Base-by-base conservation (phyloP, 2,329 filamentous ascomycete species). In the Beauveria sp. region DNA sequence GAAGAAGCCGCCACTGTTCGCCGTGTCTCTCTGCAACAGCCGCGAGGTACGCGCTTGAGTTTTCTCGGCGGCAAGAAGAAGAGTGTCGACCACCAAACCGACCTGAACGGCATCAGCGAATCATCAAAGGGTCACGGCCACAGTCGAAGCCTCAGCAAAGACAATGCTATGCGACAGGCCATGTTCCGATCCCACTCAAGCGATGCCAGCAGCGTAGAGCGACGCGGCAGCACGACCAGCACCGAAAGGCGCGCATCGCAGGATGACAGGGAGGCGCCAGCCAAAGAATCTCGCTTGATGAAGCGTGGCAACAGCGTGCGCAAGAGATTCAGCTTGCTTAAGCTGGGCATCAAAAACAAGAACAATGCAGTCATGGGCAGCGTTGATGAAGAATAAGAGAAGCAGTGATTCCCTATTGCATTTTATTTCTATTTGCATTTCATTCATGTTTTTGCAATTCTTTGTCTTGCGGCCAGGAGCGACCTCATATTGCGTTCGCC, bases 301-400 rank as follows among this genome's bases (percentile, higher is more conserved):
- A 80, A 80, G 69, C 83, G 83, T 58, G 84, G 62, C 31, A 50
- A 83, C 42, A 88, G 86, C 62, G 83, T 96, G 66, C 86, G 88
- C 75, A 93, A 91, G 77, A 78, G 91, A 69, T 79, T 96, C 66
- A 95, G 90, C 72, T 79, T 92, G 68, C 79, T 96, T 69, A 90
- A 88, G 72, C 80, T 92, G 56, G 87, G 88, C 34, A 88, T 86
- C 72, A 91, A 89, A 76, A 78, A 77, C 70, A 87, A 85, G 72
- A 76, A 73, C 54, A 79, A 73, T 64, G 78, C 73, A 31, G 69
- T 75, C 64, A 84, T 84, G 82, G 77, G 77, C 59, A 81, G 80
- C 65, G 71, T 85, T 64, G 78, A 83, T 60, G 83, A 85, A 70
- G 83, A 85, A 72, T 83, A 77, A 75, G 66, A 70, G 8, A 48